Conservation (phyloP, 2,329 filamentous ascomycete genomes). For the Arthrobotrys conoides region DNA sequence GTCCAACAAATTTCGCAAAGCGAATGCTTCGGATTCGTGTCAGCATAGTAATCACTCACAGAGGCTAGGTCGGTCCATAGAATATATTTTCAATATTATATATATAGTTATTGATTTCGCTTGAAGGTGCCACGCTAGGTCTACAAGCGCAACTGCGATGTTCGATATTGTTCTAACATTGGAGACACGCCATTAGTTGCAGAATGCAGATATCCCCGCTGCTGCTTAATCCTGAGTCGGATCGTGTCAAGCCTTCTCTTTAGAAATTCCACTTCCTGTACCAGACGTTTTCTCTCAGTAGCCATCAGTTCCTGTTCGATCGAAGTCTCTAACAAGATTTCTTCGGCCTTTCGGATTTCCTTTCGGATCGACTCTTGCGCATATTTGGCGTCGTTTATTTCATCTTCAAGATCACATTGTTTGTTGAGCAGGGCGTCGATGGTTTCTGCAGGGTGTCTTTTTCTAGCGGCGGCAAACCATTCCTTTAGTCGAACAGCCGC, state of each 20-base stretch:
- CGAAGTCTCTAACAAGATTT: background rate
- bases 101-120: no score
- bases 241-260: background rate
- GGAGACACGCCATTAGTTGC: no score
- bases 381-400: constrained; percentile 5
- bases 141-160: no score
- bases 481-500: background rate
- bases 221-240: no score
- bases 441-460: constrained; percentile 16
- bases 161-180: no score
- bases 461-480: constrained; percentile 7
- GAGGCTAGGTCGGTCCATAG: no score
- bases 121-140: no score
- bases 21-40: no score
- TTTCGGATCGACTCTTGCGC: background rate
- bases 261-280: background rate
- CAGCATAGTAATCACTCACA: no score
- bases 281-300: background rate
- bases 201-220: no score
- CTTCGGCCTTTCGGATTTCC: background rate
- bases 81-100: no score
- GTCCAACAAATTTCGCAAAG: no score
- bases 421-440: constrained; percentile 5
- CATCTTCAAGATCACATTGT: constrained; percentile 16
- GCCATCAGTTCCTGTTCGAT: background rate